Evolutionary conservation across 352 stramenopile genomes (phyloP), one percentile per base, ranked within the genome.

Genomic region (Pythium plurisporium): DNA sequence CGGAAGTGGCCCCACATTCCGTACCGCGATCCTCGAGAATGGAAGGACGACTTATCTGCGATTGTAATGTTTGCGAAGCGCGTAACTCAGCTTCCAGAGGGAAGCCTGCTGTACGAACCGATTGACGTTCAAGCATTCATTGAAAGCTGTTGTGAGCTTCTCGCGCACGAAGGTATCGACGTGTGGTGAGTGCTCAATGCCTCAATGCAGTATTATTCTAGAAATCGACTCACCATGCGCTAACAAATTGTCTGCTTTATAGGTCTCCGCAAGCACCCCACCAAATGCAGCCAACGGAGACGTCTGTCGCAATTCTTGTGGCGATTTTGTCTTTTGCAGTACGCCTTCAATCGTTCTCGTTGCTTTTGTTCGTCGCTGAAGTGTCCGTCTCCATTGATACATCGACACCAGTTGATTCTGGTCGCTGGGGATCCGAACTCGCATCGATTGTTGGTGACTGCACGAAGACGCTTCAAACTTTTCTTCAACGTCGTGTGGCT

Each of bases 1-100:
- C 62, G 79, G 19, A 82, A 88, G 30, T 91, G 81, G 81, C 81
- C 79, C 12, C 79, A 91, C 57, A 44, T 91, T 12, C 79, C 81
- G 19, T 79, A 70, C 49, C 67, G 76, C 50, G 65, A 79, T 31
- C 75, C 79, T 10, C 43, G 68, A 5, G 59, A 80, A 56, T 91
- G 81, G 81, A 61, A 64, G 29, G 52, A 72, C 4, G 68, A 78
- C 40, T 29, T 68, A 2, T 55, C 70, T 29, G 63, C 56, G 26
- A 71, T 67, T 4, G 55, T 88, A 38, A 64, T 69, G 11, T 91
- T 88, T 47, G 60, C 80, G 15, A 51, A 61, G 29, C 72, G 69
- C 17, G 65, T 91, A n/a, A 59, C 49, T 4, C 65, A 82, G 41
- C 53, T 92, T 5, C 72, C 78, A 1, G 74, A 81, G 17, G 61